Evolutionary conservation across 2,329 filamentous ascomycete genomes (phyloP), one percentile per base, ranked within the genome.

Genomic region (Colletotrichum echinochloae): DNA sequence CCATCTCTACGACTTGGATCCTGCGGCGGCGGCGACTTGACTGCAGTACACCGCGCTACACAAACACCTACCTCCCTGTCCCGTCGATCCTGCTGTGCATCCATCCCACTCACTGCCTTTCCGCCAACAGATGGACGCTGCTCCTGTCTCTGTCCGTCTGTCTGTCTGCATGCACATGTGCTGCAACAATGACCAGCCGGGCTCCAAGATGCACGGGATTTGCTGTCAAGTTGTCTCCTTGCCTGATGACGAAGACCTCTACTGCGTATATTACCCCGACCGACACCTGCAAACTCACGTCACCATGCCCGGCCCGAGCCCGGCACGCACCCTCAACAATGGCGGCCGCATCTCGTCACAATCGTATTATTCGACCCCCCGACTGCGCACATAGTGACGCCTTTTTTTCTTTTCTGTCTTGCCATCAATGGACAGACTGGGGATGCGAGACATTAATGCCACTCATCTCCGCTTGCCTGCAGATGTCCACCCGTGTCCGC

Each of bases 381-480:
- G 59, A 57, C 37, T 54, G 46, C 30, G 44, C 57, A 57, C 37
- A 63, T 39, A 39, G 57, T 33, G 37, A 67, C 67, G 64, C 51
- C 26, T 66, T 68, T n/a, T n/a, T n/a, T n/a, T n/a, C n/a, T n/a
- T n/a, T n/a, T n/a, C n/a, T 54, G 67, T 46, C 64, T 67, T 57
- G 67, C 57, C 59, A 59, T 70, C 67, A 62, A 63, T 63, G 64
- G 67, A 26, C 37, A 52, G 55, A 46, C 63, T 46, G 37, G 64
- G 57, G 52, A 57, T 57, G 64, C 64, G 64, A 67, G 23, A 59
- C 67, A 67, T 59, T 63, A 52, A 67, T 68, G 67, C 67, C 64
- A 70, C 63, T 51, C 52, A 56, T 70, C 64, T 68, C 67, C 67
- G 64, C 67, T 51, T n/a, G 37, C 41, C 64, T 70, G 67, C 67